Evolutionary conservation across 805 yeast species (phyloP), one percentile per base, ranked within the genome.

Genomic region (Kodamaea hsintzibuensis): DNA sequence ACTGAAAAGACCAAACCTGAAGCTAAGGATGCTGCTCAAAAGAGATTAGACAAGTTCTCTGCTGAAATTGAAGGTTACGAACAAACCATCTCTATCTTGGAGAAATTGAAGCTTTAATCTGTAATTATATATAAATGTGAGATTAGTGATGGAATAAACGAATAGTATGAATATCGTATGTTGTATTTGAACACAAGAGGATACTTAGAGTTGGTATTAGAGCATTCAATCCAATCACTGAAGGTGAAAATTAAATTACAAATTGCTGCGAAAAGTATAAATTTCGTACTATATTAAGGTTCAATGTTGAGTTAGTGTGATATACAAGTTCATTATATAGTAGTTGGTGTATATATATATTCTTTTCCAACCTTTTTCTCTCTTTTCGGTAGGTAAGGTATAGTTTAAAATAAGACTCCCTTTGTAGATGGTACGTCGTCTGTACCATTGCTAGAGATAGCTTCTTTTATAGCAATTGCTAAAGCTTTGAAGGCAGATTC

Each of bases 401-500:
- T 40, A 10, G 13, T 14, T 47, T 67, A 88, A 73, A 86, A 86
- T 47, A 93, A 76, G 9, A 95, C 98, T 52, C 99, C 99, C 74
- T 95, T 95, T 9, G 99, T 95, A 52, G 96, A 87, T 17, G 99
- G 99, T 46, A 95, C 89, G 57, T 95, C 99, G 65, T 91, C 79
- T 19, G 87, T 82, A 33, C 98, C 98, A 33, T 91, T 91, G 60
- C 82, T 79, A 9, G 93, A 79, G 48, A 82, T 85, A 19, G 98
- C 93, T 67, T 91, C 96, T 61, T 84, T 86, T 49, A 95, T 78
- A 3, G 99, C 99, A 17, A 95, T 78, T 0, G 99, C 99, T 59
- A 93, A 76, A 0, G 98, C 97, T 74, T 95, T 95, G 76, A 95
- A 95, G 0, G 99, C 98, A 68, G 91, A 82, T 72, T 95, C 99